These are phyloP conservation scores for Wallacemonas collosoma DNA, from an alignment of 208 protist genomes.

Conservation along the genomic window DNA sequence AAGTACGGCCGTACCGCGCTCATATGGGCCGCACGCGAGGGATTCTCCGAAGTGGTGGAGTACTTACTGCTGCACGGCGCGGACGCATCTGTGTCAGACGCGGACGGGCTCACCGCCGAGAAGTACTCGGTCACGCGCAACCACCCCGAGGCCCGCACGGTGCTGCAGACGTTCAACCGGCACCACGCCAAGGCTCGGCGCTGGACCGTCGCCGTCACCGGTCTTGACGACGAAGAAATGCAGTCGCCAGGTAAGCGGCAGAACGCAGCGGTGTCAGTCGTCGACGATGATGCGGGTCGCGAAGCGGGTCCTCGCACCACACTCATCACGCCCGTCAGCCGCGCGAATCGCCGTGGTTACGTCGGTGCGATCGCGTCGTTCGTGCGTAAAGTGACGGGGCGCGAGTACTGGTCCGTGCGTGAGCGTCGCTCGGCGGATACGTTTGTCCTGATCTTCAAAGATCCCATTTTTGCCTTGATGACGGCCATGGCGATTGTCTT, in stretches of 20 bases:
- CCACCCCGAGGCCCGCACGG: conserved; percentile 61
- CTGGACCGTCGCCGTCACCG: background rate
- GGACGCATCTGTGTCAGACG: conserved; percentile 34
- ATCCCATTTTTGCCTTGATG: conserved; percentile 51
- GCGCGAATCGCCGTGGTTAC: background rate
- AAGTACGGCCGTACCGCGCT: conserved; percentile 67
- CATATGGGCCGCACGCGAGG: conserved; percentile 81
- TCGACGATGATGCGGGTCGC: too few species aligned
- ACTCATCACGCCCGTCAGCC: too few species aligned
- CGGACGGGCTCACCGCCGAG: conserved; percentile 59
- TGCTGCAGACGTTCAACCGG: conserved; percentile 31
- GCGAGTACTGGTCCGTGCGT: conserved; percentile 25
- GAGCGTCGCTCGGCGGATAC: conserved; percentile 53
- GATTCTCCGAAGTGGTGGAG: conserved; percentile 65
- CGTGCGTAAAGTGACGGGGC: background rate
- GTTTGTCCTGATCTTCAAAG: conserved; percentile 38
- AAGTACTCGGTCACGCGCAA: conserved; percentile 59
- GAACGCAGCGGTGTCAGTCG: too few species aligned
- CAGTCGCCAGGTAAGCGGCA: background rate
- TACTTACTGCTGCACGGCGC: conserved; percentile 59
- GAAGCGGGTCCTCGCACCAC: too few species aligned
- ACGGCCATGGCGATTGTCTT: conserved; percentile 36
- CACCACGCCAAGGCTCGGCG: background rate
- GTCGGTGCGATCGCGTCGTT: background rate
- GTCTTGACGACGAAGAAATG: background rate